Evolutionary conservation across 2,329 filamentous ascomycete species (phyloP), one percentile per base, ranked within the genome.

Genomic region (Furcasterigmium sp.): DNA sequence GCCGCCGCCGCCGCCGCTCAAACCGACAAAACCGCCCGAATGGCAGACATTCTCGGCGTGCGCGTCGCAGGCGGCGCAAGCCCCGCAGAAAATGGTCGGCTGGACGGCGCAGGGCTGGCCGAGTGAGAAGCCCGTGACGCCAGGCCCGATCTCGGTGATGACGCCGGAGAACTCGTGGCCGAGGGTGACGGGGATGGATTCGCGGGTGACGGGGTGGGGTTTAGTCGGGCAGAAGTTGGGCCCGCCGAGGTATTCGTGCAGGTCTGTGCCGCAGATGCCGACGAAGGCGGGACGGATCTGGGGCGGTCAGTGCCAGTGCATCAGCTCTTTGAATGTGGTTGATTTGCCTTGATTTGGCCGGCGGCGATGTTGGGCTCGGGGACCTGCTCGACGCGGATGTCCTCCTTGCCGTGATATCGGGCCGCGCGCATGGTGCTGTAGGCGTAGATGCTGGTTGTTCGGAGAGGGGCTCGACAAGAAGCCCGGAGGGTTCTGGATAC

Each of bases 111-210:
- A 76, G 18, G 66, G 63, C 49, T 82, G 71, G 9, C 79, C 80
- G 4, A 73, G 56, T 34, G 67, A 63, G 40, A 81, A 59, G 7
- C 55, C 51, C 0, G 51, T 59, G 8, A 76, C 70, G 4, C 62
- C 64, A 3, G 62, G 51, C 1, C 78, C 78, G 14, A 83, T 61
- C 51, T 81, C 75, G n/a, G 70, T 67, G 29, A 85, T 62, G 3
- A 70, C 70, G 15, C 79, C 80, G 11, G 71, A 76, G 59, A 84
- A 79, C 55, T 84, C 81, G 54, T 84, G 80, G 34, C 81, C 80
- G 23, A 84, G 63, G 2, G 69, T 78, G 19, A 82, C 67, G 8
- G 80, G 80, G 26, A 78, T 67, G 4, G 62, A 66, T 39, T 75
- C 73, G 34, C 71, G 64, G 1, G 78, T 83, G 10, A 82, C 56